Evolutionary conservation across 1,139 yeast species (phyloP).

Genomic region (Entelexis paramagnoliae): DNA sequence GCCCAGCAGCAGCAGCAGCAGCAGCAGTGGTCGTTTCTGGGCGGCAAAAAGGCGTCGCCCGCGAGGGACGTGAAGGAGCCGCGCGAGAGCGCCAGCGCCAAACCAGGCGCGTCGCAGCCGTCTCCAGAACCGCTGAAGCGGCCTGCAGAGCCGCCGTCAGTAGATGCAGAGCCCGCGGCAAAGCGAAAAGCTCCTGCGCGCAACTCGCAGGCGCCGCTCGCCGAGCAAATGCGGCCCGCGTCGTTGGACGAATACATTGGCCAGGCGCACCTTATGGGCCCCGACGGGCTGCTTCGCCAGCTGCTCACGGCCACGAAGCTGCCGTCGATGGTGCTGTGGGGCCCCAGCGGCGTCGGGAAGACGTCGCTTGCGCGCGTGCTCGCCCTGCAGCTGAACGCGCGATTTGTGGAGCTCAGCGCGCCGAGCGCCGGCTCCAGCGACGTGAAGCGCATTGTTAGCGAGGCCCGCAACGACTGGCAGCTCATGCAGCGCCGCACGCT

Average conservation of each 20-base stretch:
- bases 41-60: slow-evolving; percentile 6
- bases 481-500: slow-evolving; percentile 64
- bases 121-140: neutral
- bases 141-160: neutral
- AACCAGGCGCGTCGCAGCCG: neutral
- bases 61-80: neutral
- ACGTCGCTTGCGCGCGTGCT: slow-evolving; percentile 66
- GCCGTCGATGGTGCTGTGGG: slow-evolving; percentile 91
- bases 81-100: neutral
- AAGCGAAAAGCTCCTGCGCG: neutral
- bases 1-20: slow-evolving; percentile 9
- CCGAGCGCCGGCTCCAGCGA: slow-evolving; percentile 65
- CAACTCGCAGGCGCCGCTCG: slow-evolving; percentile 44
- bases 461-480: slow-evolving; percentile 56
- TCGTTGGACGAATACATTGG: slow-evolving; percentile 72
- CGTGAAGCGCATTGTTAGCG: slow-evolving; percentile 60
- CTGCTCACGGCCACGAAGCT: slow-evolving; percentile 31
- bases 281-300: slow-evolving; percentile 58
- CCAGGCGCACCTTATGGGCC: slow-evolving; percentile 70
- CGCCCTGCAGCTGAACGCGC: slow-evolving; percentile 43
- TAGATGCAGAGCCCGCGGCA: slow-evolving; percentile 6
- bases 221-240: slow-evolving; percentile 75
- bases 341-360: slow-evolving; percentile 91
- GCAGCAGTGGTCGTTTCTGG: slow-evolving; percentile 13
- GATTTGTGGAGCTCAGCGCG: slow-evolving; percentile 79